Evolutionary conservation across 139 green algal genomes (phyloP).

Genomic region (Tetradesmus obliquus): DNA sequence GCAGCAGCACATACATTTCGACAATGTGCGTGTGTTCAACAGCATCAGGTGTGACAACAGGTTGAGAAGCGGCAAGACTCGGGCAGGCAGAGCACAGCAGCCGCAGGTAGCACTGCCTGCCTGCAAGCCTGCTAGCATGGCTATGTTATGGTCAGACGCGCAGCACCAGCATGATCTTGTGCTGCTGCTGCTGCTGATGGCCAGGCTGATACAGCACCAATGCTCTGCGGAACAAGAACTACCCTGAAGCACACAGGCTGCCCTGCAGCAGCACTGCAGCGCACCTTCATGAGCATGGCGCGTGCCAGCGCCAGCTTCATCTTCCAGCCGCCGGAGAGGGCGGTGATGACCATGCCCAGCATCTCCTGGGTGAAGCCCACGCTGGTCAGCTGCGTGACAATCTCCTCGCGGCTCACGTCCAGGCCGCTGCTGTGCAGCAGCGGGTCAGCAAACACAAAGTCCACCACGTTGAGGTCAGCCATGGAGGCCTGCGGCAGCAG

Average conservation of each 20-base stretch:
- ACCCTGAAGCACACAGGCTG: too few species aligned
- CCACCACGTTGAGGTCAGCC: constrained; percentile 70
- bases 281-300: constrained; percentile 85
- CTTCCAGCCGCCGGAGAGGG: constrained; percentile 83
- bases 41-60: too few species aligned
- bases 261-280: neutral
- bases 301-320: constrained; percentile 89
- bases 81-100: too few species aligned
- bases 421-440: constrained; percentile 55
- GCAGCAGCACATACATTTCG: neutral
- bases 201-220: too few species aligned
- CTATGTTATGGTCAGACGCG: too few species aligned
- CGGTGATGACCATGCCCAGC: constrained; percentile 67
- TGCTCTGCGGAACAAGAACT: too few species aligned
- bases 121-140: too few species aligned
- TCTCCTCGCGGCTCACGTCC: constrained; percentile 47
- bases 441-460: constrained; percentile 76
- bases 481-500: constrained; percentile 58
- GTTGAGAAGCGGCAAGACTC: too few species aligned
- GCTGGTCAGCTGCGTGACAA: constrained; percentile 47
- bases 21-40: too few species aligned
- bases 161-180: too few species aligned
- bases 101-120: too few species aligned
- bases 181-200: too few species aligned
- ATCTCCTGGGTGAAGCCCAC: constrained; percentile 59